phyloP scores from a whole-genome alignment of 306 rosid species.

The Leucaena leucocephala region DNA sequence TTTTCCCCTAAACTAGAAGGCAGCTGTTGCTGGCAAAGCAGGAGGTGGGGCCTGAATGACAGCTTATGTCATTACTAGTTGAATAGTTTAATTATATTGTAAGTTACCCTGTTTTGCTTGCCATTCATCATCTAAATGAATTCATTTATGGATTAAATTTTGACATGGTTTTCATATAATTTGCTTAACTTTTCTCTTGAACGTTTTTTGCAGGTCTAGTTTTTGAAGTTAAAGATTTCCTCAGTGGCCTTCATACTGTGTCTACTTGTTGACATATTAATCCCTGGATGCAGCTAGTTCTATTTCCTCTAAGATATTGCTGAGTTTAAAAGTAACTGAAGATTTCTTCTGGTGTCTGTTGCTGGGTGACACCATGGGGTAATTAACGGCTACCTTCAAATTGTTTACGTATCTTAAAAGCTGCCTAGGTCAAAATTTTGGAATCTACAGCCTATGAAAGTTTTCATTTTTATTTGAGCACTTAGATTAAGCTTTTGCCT shows the following conservation, averaged over 20 bases:
- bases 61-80: background rate
- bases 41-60: constrained; percentile 56
- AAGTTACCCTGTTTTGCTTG: background rate
- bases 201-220: constrained; percentile 45
- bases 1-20: constrained; percentile 44
- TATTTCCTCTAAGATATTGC: constrained; percentile 17
- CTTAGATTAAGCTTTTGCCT: background rate
- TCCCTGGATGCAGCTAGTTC: constrained; percentile 37
- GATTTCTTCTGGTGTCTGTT: constrained; percentile 16
- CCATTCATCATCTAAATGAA: background rate
- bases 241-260: constrained; percentile 14
- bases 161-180: background rate
- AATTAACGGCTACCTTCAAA: constrained; percentile 33
- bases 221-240: constrained; percentile 38
- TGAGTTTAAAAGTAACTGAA: constrained; percentile 22
- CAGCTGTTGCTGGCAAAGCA: constrained; percentile 54
- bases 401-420: constrained; percentile 39
- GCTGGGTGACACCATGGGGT: constrained; percentile 31
- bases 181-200: background rate
- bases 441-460: constrained; percentile 28
- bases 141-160: background rate
- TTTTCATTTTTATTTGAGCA: constrained; percentile 1
- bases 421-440: constrained; percentile 41
- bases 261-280: constrained; percentile 22
- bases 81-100: constrained; percentile 44